Base-by-base conservation (phyloP, 169 alveolate species). In the Babesia sp. region DNA sequence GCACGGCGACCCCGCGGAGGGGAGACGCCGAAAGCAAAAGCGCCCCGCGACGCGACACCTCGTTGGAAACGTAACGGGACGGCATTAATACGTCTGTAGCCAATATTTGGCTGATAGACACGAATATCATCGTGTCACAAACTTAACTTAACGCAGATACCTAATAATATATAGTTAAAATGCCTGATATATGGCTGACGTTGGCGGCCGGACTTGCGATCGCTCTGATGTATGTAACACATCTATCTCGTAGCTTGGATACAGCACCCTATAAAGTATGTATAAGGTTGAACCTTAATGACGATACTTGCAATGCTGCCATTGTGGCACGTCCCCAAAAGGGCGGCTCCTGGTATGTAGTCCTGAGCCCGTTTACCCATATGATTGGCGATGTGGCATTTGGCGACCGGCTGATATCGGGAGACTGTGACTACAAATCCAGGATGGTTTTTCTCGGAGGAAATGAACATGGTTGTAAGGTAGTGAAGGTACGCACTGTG, bases 371-470 rank as follows among this genome's bases (percentile, higher is more conserved):
- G 33, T 48, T 41, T 14, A 53, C 63, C 42, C 33, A 74, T 18
- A 36, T 51, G 41, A 34, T 74, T 9, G 84, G 84, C 20, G 46
- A 63, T 9, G 69, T 74, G 33, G 36, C 22, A 3, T 48, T 74
- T 24, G 84, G 84, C 5, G n/a, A 74, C 26, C 44, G 46, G 1
- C 42, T 74, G 7, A 70, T 61, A 24, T 8, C 31, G 50, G 84
- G 84, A 3, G 57, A 51, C 24, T 50, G 84, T 26, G 39, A 37
- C 44, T 74, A 61, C 41, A 24, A 26, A 34, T 5, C 22, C 11
- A n/a, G 84, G 36, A 48, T 20, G 31, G 64, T 74, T 26, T n/a
- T 11, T 36, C n/a, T 9, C 8, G 46, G 46, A 9, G 14, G 8
- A 20, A 28, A 24, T 20, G 61, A 53, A 16, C 16, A 28, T 34